Evolutionary conservation across 116 monocot species (phyloP), one percentile per base, ranked within the genome.

Genomic region (Phalaenopsis hybrid): DNA sequence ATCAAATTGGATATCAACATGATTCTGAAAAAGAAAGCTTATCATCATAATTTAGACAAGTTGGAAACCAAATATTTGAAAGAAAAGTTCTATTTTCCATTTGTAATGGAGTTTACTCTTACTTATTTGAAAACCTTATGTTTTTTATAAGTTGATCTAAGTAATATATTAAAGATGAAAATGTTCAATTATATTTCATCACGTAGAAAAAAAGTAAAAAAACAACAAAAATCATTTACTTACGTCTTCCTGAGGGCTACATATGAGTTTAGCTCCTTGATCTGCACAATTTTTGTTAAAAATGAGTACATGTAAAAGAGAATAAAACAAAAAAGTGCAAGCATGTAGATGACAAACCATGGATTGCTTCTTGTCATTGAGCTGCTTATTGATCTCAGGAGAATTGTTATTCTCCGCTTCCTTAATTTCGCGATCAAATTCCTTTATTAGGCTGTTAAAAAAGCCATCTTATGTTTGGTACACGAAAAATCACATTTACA

Each of bases 401-500:
- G 92, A 51, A 82, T 86, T 92, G 81, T 82, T 84, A 68, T 83
- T 89, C 80, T 98, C 97, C 78, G 89, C 88, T 6, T 98, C 98
- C 81, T 95, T 98, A 72, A 95, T 50, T 84, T 88, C 88, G 23
- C 94, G 93, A 72, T 98, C 98, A 87, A 98, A 94, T 61, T 98
- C 98, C 88, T 94, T 98, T 45, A 98, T 92, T 74, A 98, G 82
- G 52, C 96, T 96, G 83, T 55, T 83, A 82, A 84, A 44, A 63
- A 72, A 37, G 34, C 37, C 72, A 72, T 4, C 6, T 72, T 63
- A 9, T 12, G 37, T 72, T 72, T 15, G 41, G 10, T 13, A 72
- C 72, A 37, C 13, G 15, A 72, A 37, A 17, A 72, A 37, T 9
- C 41, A 41, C 10, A 59, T 63, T 9, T 8, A 63, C 12, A 23